Conservation (phyloP, 2,329 filamentous ascomycete genomes). For the Colletotrichum tropicicola region DNA sequence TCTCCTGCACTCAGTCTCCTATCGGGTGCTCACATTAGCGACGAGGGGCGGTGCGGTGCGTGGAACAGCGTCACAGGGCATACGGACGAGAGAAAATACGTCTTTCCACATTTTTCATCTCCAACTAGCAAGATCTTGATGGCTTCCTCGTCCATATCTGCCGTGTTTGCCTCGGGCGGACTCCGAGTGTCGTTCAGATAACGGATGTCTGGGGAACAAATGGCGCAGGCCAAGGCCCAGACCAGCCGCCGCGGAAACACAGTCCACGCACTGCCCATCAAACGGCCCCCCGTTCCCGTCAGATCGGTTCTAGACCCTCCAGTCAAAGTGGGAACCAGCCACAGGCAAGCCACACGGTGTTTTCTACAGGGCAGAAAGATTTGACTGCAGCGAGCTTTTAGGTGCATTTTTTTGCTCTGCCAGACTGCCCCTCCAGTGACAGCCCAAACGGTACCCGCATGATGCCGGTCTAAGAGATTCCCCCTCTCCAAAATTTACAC, state of each 20-base stretch:
- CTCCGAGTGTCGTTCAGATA: slow-evolving; percentile 11
- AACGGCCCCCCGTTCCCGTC: background rate
- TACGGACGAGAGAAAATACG: slow-evolving; percentile 68
- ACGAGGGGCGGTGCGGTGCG: background rate
- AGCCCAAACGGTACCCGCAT: slow-evolving; percentile 21
- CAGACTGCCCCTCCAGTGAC: slow-evolving; percentile 11
- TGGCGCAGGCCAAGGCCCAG: slow-evolving; percentile 21
- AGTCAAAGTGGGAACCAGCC: background rate
- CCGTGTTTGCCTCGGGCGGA: background rate
- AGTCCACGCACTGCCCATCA: background rate
- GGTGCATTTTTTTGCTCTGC: background rate
- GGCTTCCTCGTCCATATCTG: slow-evolving; percentile 55
- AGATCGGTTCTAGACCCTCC: slow-evolving; percentile 27
- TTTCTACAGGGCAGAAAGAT: background rate
- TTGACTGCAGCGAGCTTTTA: background rate
- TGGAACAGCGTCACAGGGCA: background rate
- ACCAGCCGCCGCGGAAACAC: background rate
- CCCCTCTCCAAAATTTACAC: background rate
- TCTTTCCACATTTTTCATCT: slow-evolving; percentile 68
- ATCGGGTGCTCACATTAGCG: slow-evolving; percentile 9
- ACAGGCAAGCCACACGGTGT: slow-evolving; percentile 14
- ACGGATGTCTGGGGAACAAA: slow-evolving; percentile 25
- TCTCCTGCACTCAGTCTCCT: slow-evolving; percentile 63
- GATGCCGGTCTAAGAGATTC: slow-evolving; percentile 2
- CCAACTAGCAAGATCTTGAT: slow-evolving; percentile 67